These are phyloP conservation scores for Raffaelea albimanens DNA, from an alignment of 2,329 filamentous ascomycete species.

Conservation along the genomic window DNA sequence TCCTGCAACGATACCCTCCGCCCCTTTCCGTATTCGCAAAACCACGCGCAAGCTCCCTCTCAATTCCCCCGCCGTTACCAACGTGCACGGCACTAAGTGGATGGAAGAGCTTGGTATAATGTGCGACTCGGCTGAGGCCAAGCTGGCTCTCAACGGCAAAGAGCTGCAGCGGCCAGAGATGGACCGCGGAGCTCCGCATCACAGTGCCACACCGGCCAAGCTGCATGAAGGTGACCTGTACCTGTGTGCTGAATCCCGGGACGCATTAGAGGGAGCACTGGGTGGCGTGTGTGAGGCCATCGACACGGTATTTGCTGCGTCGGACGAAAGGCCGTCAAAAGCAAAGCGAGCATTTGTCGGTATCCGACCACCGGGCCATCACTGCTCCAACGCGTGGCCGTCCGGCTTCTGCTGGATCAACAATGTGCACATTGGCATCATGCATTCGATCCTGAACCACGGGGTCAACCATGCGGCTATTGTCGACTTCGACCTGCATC, in stretches of 20 bases:
- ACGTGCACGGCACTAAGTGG: constrained; percentile 86
- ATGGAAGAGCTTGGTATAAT: constrained; percentile 84
- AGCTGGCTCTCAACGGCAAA: constrained; percentile 66
- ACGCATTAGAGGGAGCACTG: constrained; percentile 82
- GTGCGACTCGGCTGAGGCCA: constrained; percentile 72
- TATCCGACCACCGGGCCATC: constrained; percentile 87
- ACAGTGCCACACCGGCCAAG: constrained; percentile 31
- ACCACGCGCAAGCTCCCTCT: constrained; percentile 64
- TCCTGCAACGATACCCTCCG: constrained; percentile 41
- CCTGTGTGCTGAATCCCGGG: constrained; percentile 73
- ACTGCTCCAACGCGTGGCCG: constrained; percentile 81
- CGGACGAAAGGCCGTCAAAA: constrained; percentile 21
- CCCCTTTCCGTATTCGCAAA: constrained; percentile 79
- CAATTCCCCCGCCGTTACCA: constrained; percentile 68
- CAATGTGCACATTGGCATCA: constrained; percentile 94
- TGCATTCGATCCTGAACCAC: constrained; percentile 75
- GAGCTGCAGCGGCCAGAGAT: constrained; percentile 66
- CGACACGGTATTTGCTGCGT: constrained; percentile 63
- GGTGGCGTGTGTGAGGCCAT: constrained; percentile 92
- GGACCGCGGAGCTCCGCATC: constrained; percentile 35
- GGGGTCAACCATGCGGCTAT: constrained; percentile 90
- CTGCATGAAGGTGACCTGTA: constrained; percentile 89
- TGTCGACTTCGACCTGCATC: constrained; percentile 84
- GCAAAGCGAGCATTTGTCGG: constrained; percentile 80
- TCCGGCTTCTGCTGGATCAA: constrained; percentile 99